phyloP scores from a whole-genome alignment of 169 alveolate genomes.

The Fabrea salina region DNA sequence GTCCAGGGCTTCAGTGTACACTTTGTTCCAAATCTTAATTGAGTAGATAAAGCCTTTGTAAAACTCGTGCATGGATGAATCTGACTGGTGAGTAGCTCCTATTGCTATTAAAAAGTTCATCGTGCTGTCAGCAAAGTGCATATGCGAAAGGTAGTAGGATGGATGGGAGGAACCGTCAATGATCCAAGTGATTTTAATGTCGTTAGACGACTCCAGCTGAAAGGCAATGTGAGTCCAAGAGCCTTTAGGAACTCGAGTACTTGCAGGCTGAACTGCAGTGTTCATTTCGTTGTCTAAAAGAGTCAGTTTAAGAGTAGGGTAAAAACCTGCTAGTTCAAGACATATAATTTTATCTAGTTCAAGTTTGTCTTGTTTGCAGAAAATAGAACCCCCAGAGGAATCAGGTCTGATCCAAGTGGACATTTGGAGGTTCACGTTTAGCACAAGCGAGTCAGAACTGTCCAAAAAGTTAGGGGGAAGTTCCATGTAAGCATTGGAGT shows the following conservation, averaged over 20 bases:
- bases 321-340: not conserved
- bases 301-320: not conserved
- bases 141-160: too few species aligned
- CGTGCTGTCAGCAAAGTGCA: too few species aligned
- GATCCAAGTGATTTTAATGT: too few species aligned
- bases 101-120: too few species aligned
- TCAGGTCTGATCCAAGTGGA: not conserved
- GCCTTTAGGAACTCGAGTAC: too few species aligned
- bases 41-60: slow-evolving; percentile 14
- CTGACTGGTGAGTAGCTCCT: not conserved
- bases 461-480: slow-evolving; percentile 25
- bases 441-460: too few species aligned
- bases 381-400: not conserved
- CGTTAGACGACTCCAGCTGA: too few species aligned
- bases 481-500: not conserved
- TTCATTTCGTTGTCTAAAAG: too few species aligned
- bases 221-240: too few species aligned
- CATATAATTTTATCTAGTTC: not conserved
- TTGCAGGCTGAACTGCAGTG: too few species aligned
- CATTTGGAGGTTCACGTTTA: too few species aligned
- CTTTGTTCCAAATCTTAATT: not conserved
- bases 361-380: not conserved
- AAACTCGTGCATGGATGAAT: not conserved
- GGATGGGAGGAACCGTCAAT: too few species aligned
- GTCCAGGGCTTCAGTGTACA: not conserved